Evolutionary conservation across 176 grass and related monocot species (phyloP).

Genomic region (Zea luxurians): DNA sequence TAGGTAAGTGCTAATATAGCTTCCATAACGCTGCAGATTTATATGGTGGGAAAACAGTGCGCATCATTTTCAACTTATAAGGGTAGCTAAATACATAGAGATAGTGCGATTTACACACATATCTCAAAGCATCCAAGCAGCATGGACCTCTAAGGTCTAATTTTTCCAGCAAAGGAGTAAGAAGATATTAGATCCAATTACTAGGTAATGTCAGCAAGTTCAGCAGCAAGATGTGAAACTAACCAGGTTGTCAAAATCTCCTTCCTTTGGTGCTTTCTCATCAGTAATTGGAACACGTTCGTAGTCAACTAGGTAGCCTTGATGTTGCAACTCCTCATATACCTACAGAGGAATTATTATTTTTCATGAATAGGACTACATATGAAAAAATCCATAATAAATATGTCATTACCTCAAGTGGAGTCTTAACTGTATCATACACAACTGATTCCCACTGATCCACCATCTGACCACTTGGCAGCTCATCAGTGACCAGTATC

Average conservation of each 20-base stretch:
- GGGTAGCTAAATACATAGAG: background rate
- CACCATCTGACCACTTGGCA: conserved; percentile 98
- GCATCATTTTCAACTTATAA: conserved; percentile 9
- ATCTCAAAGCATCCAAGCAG: conserved; percentile 17
- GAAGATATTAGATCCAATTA: background rate
- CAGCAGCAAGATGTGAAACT: conserved; percentile 39
- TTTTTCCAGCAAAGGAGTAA: conserved; percentile 15
- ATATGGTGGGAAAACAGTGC: background rate
- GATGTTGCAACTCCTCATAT: conserved; percentile 79
- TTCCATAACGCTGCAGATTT: conserved; percentile 4
- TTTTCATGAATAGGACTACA: conserved; percentile 36
- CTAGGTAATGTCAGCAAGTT: background rate
- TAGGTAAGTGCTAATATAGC: background rate
- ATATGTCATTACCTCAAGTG: conserved; percentile 69
- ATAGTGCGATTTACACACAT: conserved; percentile 9
- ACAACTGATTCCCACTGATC: conserved; percentile 87
- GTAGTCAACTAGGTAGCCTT: conserved; percentile 95
- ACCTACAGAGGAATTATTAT: conserved; percentile 60
- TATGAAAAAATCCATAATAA: conserved; percentile 22
- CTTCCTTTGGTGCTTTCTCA: conserved; percentile 96
- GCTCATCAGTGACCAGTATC: conserved; percentile 95
- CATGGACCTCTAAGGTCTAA: conserved; percentile 10
- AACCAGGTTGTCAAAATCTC: conserved; percentile 98
- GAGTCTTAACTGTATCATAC: conserved; percentile 83
- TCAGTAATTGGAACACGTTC: conserved; percentile 98